These are phyloP conservation scores for Penicillium dipodomyicola DNA, from an alignment of 495 filamentous ascomycete genomes.

Conservation along the genomic window DNA sequence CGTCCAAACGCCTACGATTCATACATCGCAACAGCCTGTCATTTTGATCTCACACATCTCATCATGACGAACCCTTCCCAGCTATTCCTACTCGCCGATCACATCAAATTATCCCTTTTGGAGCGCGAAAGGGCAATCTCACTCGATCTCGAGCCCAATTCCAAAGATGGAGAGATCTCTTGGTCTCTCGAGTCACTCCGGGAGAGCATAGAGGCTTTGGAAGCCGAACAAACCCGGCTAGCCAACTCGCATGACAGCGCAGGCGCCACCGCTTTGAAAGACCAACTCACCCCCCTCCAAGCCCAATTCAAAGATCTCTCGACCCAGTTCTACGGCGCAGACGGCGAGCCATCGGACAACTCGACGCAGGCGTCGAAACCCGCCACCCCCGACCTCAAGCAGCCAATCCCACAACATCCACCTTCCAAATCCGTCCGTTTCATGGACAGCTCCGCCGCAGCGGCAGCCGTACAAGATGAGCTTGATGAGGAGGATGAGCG, in stretches of 20 bases:
- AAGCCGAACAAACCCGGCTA: conserved; percentile 62
- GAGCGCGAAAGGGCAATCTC: conserved; percentile 89
- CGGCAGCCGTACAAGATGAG: conserved; percentile 35
- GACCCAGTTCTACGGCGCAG: conserved; percentile 60
- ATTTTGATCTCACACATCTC: conserved; percentile 12
- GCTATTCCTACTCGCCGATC: conserved; percentile 54
- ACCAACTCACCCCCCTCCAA: conserved; percentile 63
- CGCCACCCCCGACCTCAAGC: conserved; percentile 46
- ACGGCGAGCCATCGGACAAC: conserved; percentile 57
- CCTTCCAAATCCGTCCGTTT: conserved; percentile 86
- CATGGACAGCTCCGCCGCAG: conserved; percentile 59
- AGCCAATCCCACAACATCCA: conserved; percentile 48
- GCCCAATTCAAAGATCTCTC: conserved; percentile 57
- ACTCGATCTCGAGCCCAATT: conserved; percentile 77
- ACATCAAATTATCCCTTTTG: conserved; percentile 58
- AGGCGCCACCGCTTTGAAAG: conserved; percentile 59
- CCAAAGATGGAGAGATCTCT: conserved; percentile 86
- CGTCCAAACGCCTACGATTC: conserved; percentile 4
- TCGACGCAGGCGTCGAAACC: conserved; percentile 65
- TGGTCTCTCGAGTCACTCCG: conserved; percentile 81
- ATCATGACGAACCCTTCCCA: conserved; percentile 58
- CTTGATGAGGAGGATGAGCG: conserved; percentile 50
- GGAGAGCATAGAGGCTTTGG: conserved; percentile 75
- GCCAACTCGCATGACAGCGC: conserved; percentile 57
- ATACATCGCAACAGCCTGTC: conserved; percentile 5